phyloP scores from a whole-genome alignment of 768 basidiomycete genomes.

The Xanthoconium purpureum region DNA sequence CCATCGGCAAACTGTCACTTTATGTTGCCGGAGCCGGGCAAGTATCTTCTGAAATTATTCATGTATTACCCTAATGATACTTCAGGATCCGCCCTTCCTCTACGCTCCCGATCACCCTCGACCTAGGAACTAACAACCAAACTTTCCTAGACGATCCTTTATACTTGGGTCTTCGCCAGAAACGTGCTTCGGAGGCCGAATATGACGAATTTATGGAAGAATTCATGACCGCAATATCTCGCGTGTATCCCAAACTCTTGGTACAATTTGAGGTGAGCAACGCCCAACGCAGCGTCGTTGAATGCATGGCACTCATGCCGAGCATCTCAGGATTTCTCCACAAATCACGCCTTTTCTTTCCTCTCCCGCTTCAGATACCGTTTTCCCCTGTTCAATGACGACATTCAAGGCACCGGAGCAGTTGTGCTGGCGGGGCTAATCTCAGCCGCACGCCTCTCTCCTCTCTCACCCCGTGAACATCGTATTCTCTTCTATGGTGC shows the following conservation, averaged over 20 bases:
- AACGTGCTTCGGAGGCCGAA: slow-evolving; percentile 57
- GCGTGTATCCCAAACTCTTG: slow-evolving; percentile 74
- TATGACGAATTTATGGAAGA: slow-evolving; percentile 88
- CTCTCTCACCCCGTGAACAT: slow-evolving; percentile 64
- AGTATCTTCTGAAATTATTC: slow-evolving; percentile 14
- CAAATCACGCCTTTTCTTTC: slow-evolving; percentile 87
- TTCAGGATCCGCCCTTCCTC: slow-evolving; percentile 70
- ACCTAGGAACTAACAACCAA: slow-evolving; percentile 88
- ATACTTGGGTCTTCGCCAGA: slow-evolving; percentile 82
- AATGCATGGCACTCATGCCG: not conserved
- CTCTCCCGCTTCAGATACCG: slow-evolving; percentile 71
- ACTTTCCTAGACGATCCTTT: slow-evolving; percentile 79
- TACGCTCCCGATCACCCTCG: slow-evolving; percentile 79
- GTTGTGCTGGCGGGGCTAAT: slow-evolving; percentile 89
- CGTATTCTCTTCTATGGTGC: slow-evolving; percentile 92
- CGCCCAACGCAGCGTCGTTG: not conserved
- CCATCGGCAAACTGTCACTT: slow-evolving; percentile 88
- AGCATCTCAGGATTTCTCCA: slow-evolving; percentile 73
- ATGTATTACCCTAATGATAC: slow-evolving; percentile 1
- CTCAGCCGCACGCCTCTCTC: slow-evolving; percentile 79
- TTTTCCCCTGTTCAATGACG: slow-evolving; percentile 85
- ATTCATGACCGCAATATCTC: slow-evolving; percentile 82
- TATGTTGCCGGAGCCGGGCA: slow-evolving; percentile 90
- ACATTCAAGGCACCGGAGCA: slow-evolving; percentile 89
- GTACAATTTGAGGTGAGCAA: slow-evolving; percentile 74